Evolutionary conservation across 2,329 filamentous ascomycete genomes (phyloP), one percentile per base, ranked within the genome.

Genomic region (Colletotrichum orbiculare): DNA sequence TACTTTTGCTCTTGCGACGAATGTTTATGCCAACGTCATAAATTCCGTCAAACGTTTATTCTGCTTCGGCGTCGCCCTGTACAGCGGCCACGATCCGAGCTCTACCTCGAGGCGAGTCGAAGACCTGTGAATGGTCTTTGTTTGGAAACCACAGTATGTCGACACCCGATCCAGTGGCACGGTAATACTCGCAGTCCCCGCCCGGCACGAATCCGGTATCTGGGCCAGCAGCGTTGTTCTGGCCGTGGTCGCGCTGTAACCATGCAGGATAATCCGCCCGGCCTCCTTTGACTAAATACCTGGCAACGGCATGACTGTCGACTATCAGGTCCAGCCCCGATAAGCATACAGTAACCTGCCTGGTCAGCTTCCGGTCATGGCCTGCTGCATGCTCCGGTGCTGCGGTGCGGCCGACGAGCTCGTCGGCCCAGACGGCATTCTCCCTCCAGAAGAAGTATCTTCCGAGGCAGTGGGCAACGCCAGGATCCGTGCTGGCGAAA

Each of bases 381-480:
- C 49, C 66, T 43, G 48, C 66, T 43, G 48, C 43, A 25, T 59
- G 52, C 33, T 10, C 47, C 41, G 39, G 39, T 53, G 12, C 37
- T 54, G 41, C 38, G 41, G 33, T 43, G 15, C 45, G 45, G 55
- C 60, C 67, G 42, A 83, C 67, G 53, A 92, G 74, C 67, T 91
- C 87, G 52, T 91, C 87, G 69, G 86, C 87, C 90, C 90, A 93
- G 8, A 91, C 76, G 43, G 91, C 87, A 68, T 90, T 91, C 69
- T 92, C 83, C 34, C 82, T 82, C 91, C 90, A 93, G 76, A 91
- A 91, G 76, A 93, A 92, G 70, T 89, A 83, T 3, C 90, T 79
- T 0, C 84, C 85, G 1, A 93, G 78, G 9, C 86, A 87, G 60
- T 90, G 83, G 9, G 89, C 85, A 2, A 91, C 87, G 2, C 88